Evolutionary conservation across 2,329 filamentous ascomycete genomes (phyloP), one percentile per base, ranked within the genome.

Genomic region (Pseudogymnoascus sp.): DNA sequence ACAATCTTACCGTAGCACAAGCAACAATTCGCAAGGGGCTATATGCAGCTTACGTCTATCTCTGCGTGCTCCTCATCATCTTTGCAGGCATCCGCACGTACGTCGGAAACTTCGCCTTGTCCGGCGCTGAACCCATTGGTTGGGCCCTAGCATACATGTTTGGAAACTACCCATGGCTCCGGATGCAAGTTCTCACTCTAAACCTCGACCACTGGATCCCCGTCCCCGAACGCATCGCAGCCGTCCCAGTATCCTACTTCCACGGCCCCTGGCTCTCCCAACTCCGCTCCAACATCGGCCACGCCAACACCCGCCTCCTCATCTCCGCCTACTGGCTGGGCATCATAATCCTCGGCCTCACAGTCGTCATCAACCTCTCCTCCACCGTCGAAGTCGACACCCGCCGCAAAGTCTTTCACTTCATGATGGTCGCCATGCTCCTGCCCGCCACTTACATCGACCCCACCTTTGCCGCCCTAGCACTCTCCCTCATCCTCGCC

Each of bases 401-500:
- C 1, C 85, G 94, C 59, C 86, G 94, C 60, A 99, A 99, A 75
- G 90, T 97, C 23, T 99, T 99, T 74, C 94, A 99, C 74, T 95
- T 95, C 68, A 96, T 93, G 82, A 97, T 97, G 89, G 93, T 97
- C 6, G 86, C 86, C 62, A 97, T 99, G 91, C 87, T 99, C 62
- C 81, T 97, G 1, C 92, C 94, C 0, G 86, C 90, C 1, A 90
- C 88, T 2, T 97, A 86, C 72, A 78, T 97, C 66, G 94, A 99
- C 73, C 93, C 94, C 0, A 81, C 87, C 41, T 97, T 91, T 74
- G 86, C 87, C 59, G 85, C 89, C 1, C 79, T 99, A 11, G 91
- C 92, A 0, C 80, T 97, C n/a, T 81, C 82, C 0, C 77, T 97
- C 33, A 85, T 92, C 25, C 82, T 99, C 36, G 86, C 89, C 3